Conservation (phyloP, 768 basidiomycete genomes). For the Clavulina sp. region DNA sequence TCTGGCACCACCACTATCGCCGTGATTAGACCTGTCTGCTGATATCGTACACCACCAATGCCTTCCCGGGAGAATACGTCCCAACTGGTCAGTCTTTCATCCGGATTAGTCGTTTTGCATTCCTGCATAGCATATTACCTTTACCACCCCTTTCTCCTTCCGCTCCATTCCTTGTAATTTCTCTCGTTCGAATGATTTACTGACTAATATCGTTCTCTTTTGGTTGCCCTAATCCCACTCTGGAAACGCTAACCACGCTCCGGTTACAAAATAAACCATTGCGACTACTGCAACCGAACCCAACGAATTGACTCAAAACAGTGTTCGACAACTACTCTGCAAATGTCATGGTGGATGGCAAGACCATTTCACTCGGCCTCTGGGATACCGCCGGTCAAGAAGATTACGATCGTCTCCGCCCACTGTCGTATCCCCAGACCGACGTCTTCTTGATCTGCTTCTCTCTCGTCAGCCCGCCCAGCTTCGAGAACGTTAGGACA, state of each 20-base stretch:
- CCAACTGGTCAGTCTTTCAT: too few species aligned
- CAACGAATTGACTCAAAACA: conserved; percentile 19
- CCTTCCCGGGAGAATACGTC: conserved; percentile 94
- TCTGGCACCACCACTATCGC: not conserved
- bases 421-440: conserved; percentile 96
- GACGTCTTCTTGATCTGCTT: conserved; percentile 99
- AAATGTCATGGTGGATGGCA: conserved; percentile 97
- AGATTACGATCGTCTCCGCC: conserved; percentile 95
- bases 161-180: too few species aligned
- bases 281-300: not conserved
- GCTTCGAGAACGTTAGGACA: conserved; percentile 96
- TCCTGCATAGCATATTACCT: not conserved
- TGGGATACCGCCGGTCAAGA: conserved; percentile 99
- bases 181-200: too few species aligned
- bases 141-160: conserved; percentile 4
- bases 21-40: conserved; percentile 76
- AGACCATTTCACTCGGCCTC: conserved; percentile 92
- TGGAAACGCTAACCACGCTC: not conserved
- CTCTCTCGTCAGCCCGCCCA: conserved; percentile 92
- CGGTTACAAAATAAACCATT: not conserved
- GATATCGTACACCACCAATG: conserved; percentile 98
- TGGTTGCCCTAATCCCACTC: not conserved
- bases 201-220: conserved; percentile 7
- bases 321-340: conserved; percentile 99
- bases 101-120: conserved; percentile 17